Evolutionary conservation across 2,329 filamentous ascomycete genomes (phyloP).

Genomic region (Leptoxyphium fumago): DNA sequence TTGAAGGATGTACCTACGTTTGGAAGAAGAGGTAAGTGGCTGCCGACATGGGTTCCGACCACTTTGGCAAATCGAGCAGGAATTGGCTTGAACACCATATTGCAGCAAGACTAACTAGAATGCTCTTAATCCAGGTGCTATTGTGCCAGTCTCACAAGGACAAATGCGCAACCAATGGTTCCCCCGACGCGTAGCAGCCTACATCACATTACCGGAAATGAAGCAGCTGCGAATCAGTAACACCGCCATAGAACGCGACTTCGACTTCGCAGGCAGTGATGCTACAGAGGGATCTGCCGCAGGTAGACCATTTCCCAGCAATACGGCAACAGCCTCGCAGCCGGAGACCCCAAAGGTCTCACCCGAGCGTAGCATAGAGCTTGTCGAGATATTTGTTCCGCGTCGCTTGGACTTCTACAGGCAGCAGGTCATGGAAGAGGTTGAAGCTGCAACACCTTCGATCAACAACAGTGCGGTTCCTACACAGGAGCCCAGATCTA

Average conservation of each 20-base stretch:
- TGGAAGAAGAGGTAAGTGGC: conserved; percentile 29
- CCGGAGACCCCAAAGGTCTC: conserved; percentile 21
- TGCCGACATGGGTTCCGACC: background rate
- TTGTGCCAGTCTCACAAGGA: conserved; percentile 37
- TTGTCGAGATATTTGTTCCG: conserved; percentile 35
- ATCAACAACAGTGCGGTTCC: conserved; percentile 2
- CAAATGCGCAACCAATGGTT: conserved; percentile 43
- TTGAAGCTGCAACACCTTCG: conserved; percentile 11
- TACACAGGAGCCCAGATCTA: conserved; percentile 4
- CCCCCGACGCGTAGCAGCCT: conserved; percentile 36
- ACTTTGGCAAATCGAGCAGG: background rate
- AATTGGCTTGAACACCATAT: background rate
- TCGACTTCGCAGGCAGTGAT: conserved; percentile 22
- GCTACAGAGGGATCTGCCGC: background rate
- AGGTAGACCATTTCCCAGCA: background rate
- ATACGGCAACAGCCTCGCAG: conserved; percentile 1
- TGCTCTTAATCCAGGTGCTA: conserved; percentile 27
- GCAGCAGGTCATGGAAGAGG: conserved; percentile 25
- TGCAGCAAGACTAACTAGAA: background rate
- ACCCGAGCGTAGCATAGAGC: conserved; percentile 29
- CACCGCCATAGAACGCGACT: conserved; percentile 31
- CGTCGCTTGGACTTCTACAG: conserved; percentile 33
- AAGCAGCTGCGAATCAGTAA: conserved; percentile 31
- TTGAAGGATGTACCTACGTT: conserved; percentile 38
- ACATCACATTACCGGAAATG: conserved; percentile 32